A percentile compares a stretch with the other conserved stretches of the same genome.
Evolutionary conservation across 2,329 filamentous ascomycete genomes (phyloP).

Genomic region (Thermoascus crustaceus): DNA sequence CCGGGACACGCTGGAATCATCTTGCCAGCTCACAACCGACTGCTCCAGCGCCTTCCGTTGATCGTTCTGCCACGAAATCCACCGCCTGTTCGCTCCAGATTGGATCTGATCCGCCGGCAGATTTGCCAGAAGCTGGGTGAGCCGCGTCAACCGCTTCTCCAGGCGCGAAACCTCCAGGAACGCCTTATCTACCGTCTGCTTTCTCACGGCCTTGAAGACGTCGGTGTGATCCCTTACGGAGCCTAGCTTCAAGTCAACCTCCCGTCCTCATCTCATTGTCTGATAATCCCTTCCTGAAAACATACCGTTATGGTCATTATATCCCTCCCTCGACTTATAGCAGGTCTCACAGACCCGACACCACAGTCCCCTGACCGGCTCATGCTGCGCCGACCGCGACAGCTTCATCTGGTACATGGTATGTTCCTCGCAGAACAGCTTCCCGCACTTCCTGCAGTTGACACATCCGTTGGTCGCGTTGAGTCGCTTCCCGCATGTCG

Average conservation of each 20-base stretch:
- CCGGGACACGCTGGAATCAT: slow-evolving; percentile 67
- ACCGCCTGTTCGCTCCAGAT: slow-evolving; percentile 40
- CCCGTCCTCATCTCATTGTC: neutral
- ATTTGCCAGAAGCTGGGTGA: slow-evolving; percentile 75
- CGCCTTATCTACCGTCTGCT: slow-evolving; percentile 72
- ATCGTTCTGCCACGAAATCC: slow-evolving; percentile 60
- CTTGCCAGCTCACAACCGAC: slow-evolving; percentile 89
- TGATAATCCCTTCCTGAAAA: neutral
- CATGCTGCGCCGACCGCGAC: slow-evolving; percentile 78
- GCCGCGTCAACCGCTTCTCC: slow-evolving; percentile 83
- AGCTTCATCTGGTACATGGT: slow-evolving; percentile 99
- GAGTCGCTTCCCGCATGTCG: slow-evolving; percentile 70
- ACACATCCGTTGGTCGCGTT: slow-evolving; percentile 74
- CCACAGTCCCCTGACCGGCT: slow-evolving; percentile 85
- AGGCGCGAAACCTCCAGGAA: slow-evolving; percentile 81
- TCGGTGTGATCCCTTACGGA: slow-evolving; percentile 57
- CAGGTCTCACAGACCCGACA: slow-evolving; percentile 97
- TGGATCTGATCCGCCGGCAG: slow-evolving; percentile 59
- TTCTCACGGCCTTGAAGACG: slow-evolving; percentile 62
- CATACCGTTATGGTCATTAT: slow-evolving; percentile 71
- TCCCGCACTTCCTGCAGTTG: slow-evolving; percentile 89
- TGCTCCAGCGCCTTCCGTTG: slow-evolving; percentile 78
- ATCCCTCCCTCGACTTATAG: slow-evolving; percentile 91
- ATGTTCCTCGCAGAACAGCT: slow-evolving; percentile 91
- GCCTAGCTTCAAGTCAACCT: slow-evolving; percentile 8